These are phyloP conservation scores for Lodderomyces oxycetoniae DNA, from an alignment of 1,139 yeast species.

Conservation along the genomic window DNA sequence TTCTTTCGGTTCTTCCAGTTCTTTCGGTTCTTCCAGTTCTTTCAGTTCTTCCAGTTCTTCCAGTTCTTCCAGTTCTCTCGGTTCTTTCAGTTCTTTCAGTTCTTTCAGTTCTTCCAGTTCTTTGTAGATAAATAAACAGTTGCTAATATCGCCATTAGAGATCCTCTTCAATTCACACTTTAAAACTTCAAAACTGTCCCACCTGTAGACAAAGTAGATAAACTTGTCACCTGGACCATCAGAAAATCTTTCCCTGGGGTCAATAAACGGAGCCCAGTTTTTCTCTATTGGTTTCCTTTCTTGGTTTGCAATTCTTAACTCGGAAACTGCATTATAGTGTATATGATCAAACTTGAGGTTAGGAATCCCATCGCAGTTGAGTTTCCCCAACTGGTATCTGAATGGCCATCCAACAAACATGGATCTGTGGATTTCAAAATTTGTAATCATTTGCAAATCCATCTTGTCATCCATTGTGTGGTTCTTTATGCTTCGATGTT, in stretches of 20 bases:
- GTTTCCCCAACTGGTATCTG: conserved; percentile 26
- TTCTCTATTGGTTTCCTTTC: conserved; percentile 23
- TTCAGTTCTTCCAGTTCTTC: conserved; percentile 16
- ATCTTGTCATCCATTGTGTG: conserved; percentile 1
- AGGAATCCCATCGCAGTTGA: conserved; percentile 20
- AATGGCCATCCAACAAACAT: conserved; percentile 31
- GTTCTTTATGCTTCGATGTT: conserved; percentile 12
- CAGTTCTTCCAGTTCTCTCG: conserved; percentile 14
- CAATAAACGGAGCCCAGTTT: conserved; percentile 44
- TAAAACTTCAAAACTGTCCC: conserved; percentile 34
- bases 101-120: conserved; percentile 12
- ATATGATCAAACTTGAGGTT: conserved; percentile 17
- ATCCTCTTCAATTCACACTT: conserved; percentile 23
- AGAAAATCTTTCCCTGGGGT: conserved; percentile 18
- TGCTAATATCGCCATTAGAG: conserved; percentile 17
- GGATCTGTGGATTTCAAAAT: conserved; percentile 17
- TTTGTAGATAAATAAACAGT: conserved; percentile 27
- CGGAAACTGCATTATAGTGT: conserved; percentile 21
- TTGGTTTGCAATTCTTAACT: conserved; percentile 20
- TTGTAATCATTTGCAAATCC: conserved; percentile 10
- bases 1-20: no score
- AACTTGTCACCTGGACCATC: conserved; percentile 19
- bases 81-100: conserved; percentile 14
- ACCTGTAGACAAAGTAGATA: conserved; percentile 33
- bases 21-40: conserved; percentile 12